Percentiles rank a stretch among this genome's conserved stretches.
Evolutionary conservation across 257 asterid species (phyloP).

Genomic region (Nicotiana otophora): DNA sequence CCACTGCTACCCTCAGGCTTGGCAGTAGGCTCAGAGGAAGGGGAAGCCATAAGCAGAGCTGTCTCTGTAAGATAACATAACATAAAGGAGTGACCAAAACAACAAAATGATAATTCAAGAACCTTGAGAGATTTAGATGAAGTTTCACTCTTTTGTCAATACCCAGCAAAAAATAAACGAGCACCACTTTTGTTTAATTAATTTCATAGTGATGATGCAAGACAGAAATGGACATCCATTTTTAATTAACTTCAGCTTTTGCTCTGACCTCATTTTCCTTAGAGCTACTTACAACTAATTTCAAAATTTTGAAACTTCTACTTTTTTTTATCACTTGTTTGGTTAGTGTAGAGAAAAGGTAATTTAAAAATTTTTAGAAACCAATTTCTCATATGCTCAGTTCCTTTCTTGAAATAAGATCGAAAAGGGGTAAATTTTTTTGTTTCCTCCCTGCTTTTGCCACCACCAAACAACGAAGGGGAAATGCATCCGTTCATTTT

Average conservation of each 20-base stretch:
- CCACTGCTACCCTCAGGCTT: conserved; percentile 50
- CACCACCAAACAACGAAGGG: not conserved
- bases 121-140: not conserved
- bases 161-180: not conserved
- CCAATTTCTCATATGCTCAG: not conserved
- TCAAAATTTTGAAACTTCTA: not conserved
- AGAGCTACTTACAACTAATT: not conserved
- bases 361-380: not conserved
- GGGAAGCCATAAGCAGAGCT: conserved; percentile 52
- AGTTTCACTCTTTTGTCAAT: not conserved
- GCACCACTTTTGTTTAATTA: not conserved
- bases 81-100: not conserved
- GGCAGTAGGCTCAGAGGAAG: conserved; percentile 57
- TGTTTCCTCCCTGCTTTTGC: not conserved
- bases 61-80: not conserved
- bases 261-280: not conserved
- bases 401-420: not conserved
- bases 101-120: not conserved
- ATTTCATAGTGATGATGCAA: not conserved
- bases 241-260: not conserved
- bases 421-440: not conserved
- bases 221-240: not conserved
- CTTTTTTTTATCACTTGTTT: not conserved
- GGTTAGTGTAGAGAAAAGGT: not conserved
- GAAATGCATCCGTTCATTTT: not conserved